A percentile compares a stretch with the other conserved stretches of the same genome.
Evolutionary conservation across 2,329 filamentous ascomycete genomes (phyloP).

Genomic region (Fusarium irregulare): DNA sequence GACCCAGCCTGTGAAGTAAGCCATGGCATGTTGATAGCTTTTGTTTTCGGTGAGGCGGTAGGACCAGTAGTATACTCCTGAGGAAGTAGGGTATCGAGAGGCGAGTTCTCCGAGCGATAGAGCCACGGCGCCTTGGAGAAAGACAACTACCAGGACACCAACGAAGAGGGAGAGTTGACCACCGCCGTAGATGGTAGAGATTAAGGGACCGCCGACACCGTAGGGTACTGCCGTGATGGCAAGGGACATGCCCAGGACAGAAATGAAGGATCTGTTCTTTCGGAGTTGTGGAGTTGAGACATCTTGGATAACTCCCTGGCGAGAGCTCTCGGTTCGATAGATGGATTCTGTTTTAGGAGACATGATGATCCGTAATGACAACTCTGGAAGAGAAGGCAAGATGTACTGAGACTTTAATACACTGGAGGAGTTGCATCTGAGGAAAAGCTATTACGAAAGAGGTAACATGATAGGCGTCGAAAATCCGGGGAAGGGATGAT

Average conservation of each 20-base stretch:
- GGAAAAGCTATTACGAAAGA: neutral
- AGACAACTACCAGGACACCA: neutral
- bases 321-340: neutral
- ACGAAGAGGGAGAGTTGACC: neutral
- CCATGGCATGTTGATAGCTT: neutral
- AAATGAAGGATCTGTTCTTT: constrained; percentile 4
- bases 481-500: neutral
- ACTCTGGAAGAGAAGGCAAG: too few relatives aligned
- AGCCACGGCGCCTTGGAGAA: neutral
- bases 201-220: neutral
- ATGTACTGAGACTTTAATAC: too few relatives aligned
- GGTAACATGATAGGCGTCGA: neutral
- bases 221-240: constrained; percentile 1
- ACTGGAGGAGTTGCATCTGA: neutral
- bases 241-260: neutral
- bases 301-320: neutral
- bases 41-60: constrained; percentile 6
- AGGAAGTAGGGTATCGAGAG: neutral
- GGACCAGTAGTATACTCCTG: constrained; percentile 4
- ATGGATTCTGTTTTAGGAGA: neutral
- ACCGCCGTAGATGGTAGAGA: neutral
- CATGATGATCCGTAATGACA: fast-evolving
- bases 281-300: neutral
- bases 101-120: neutral
- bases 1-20: neutral